Evolutionary conservation across 768 basidiomycete genomes (phyloP).

Genomic region (Neoboletus brunneissimus): DNA sequence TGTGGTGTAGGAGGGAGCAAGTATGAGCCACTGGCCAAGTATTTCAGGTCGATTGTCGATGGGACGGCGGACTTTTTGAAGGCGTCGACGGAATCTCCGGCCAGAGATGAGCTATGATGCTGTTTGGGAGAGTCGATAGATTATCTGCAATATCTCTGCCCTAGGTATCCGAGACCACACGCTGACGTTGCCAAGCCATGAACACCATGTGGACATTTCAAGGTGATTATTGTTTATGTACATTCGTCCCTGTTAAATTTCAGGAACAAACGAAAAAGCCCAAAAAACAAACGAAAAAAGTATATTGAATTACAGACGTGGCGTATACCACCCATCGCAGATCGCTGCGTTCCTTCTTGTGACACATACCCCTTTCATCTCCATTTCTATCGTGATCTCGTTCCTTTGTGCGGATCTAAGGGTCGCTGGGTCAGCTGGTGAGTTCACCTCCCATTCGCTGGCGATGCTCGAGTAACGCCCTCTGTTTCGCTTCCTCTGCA

Average conservation of each 20-base stretch:
- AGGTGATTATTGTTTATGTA: background rate
- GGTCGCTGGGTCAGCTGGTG: conserved; percentile 15
- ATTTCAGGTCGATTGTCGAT: conserved; percentile 68
- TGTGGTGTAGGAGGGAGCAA: conserved; percentile 58
- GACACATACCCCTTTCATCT: background rate
- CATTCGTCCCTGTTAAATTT: background rate
- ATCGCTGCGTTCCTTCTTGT: background rate
- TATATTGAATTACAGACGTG: background rate
- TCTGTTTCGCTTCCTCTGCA: conserved; percentile 31
- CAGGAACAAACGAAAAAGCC: background rate
- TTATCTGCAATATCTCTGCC: background rate
- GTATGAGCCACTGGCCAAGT: conserved; percentile 68
- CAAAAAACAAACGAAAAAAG: background rate
- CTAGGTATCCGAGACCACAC: background rate
- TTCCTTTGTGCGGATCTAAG: background rate
- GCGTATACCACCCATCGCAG: background rate
- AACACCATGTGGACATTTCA: background rate
- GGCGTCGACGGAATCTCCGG: conserved; percentile 38
- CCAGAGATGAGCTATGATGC: conserved; percentile 30
- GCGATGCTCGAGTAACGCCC: conserved; percentile 22
- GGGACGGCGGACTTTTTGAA: conserved; percentile 57
- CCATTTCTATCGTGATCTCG: background rate
- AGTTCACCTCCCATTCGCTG: conserved; percentile 8
- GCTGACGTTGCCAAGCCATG: background rate
- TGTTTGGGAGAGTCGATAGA: conserved; percentile 2